phyloP scores from a whole-genome alignment of 495 filamentous ascomycete species.

The Neurospora sp. region DNA sequence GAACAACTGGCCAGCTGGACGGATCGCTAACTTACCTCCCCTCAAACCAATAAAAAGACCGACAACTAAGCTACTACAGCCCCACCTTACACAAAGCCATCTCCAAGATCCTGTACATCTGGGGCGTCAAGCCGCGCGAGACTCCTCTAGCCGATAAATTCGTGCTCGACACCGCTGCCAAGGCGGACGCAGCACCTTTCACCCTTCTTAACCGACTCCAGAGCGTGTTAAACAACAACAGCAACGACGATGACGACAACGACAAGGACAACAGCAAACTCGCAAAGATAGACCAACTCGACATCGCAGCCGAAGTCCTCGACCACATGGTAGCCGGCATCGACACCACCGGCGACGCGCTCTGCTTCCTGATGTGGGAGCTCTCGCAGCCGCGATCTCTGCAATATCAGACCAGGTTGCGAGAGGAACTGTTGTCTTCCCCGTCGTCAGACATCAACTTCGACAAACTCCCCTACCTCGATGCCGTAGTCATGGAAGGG shows the following conservation, averaged over 20 bases:
- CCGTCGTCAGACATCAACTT: conserved; percentile 15
- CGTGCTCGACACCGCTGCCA: conserved; percentile 28
- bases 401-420: conserved; percentile 35
- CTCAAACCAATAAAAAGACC: conserved; percentile 21
- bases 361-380: conserved; percentile 60
- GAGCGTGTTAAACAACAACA: background rate
- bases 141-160: conserved; percentile 36
- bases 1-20: background rate
- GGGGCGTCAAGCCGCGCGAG: conserved; percentile 31
- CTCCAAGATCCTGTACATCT: conserved; percentile 27
- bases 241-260: background rate
- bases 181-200: conserved; percentile 28
- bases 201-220: conserved; percentile 37
- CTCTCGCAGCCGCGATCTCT: conserved; percentile 44
- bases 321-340: conserved; percentile 53
- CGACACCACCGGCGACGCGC: conserved; percentile 55
- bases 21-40: background rate
- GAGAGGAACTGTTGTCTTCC: conserved; percentile 36
- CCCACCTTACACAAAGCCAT: conserved; percentile 28
- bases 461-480: conserved; percentile 48
- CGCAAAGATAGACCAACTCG: conserved; percentile 22
- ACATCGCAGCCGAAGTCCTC: conserved; percentile 38
- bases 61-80: conserved; percentile 32
- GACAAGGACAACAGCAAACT: background rate
- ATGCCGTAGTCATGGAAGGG: conserved; percentile 52